phyloP scores from a whole-genome alignment of 2,329 filamentous ascomycete genomes.

The Ceratocystis cubensis region DNA sequence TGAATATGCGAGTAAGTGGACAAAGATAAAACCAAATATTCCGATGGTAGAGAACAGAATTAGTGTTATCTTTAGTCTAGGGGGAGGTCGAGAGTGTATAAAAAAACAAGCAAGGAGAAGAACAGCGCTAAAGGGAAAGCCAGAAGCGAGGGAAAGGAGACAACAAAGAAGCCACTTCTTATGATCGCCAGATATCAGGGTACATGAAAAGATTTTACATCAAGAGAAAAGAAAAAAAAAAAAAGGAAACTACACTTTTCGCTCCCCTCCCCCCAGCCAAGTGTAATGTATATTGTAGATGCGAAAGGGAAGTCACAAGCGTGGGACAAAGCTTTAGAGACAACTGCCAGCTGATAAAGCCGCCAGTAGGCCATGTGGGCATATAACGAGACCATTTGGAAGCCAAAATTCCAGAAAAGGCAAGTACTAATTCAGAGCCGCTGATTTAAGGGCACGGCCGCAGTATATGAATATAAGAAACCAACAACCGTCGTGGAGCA shows the following conservation, averaged over 20 bases:
- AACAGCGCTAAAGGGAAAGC: not conserved
- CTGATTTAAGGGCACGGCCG: not conserved
- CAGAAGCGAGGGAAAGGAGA: not conserved
- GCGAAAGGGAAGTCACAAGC: not conserved
- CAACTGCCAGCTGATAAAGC: constrained; percentile 4
- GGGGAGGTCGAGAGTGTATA: too few species aligned
- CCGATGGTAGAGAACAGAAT: too few species aligned
- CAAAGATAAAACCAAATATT: too few species aligned
- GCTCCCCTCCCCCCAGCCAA: not conserved
- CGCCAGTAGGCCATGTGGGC: too few species aligned
- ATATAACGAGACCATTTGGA: too few species aligned
- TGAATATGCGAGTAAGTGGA: too few species aligned
- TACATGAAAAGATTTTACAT: not conserved
- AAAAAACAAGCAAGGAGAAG: too few species aligned
- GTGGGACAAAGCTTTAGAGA: constrained; percentile 6
- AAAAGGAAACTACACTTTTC: constrained; percentile 1
- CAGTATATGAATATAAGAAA: too few species aligned
- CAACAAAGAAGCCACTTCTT: constrained; percentile 1
- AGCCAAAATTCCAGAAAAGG: not conserved
- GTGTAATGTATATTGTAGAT: not conserved
- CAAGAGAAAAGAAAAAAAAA: not conserved
- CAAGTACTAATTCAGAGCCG: not conserved
- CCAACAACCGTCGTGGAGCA: too few species aligned
- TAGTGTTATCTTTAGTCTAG: too few species aligned
- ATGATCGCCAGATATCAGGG: not conserved